Evolutionary conservation across 2,329 filamentous ascomycete species (phyloP).

Genomic region (Drechslera avenae): DNA sequence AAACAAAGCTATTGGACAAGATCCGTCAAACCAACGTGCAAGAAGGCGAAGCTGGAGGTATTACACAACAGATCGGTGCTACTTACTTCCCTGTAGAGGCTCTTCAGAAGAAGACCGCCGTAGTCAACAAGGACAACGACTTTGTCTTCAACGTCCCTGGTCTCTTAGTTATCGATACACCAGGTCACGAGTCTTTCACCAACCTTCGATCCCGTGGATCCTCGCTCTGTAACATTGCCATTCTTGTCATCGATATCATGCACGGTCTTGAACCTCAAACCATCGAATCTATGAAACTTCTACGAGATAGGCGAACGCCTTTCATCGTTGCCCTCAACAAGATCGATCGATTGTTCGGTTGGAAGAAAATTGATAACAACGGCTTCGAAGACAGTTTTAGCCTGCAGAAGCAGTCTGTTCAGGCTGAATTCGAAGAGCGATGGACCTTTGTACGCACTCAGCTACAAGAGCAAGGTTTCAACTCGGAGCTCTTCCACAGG

Average conservation of each 20-base stretch:
- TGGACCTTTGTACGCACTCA: conserved; percentile 90
- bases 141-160: conserved; percentile 99
- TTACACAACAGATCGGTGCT: conserved; percentile 98
- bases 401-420: conserved; percentile 88
- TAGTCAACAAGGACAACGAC: conserved; percentile 85
- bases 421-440: conserved; percentile 91
- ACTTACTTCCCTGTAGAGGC: conserved; percentile 98
- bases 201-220: conserved; percentile 96
- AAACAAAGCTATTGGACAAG: conserved; percentile 99
- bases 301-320: conserved; percentile 91
- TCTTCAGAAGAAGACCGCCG: conserved; percentile 86
- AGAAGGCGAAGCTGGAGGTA: conserved; percentile 98
- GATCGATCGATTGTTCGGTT: conserved; percentile 98
- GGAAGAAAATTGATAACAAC: conserved; percentile 99
- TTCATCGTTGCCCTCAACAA: conserved; percentile 99
- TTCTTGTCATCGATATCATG: conserved; percentile 99
- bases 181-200: conserved; percentile 99
- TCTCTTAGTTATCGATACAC: conserved; percentile 95
- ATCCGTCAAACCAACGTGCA: conserved; percentile 98
- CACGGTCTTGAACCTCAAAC: conserved; percentile 98
- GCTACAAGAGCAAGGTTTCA: conserved; percentile 96
- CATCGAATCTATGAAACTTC: conserved; percentile 92
- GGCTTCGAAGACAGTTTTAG: conserved; percentile 92
- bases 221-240: conserved; percentile 98
- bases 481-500: conserved; percentile 94